phyloP scores from a whole-genome alignment of 2,329 filamentous ascomycete species.

The Fusarium paranaense region DNA sequence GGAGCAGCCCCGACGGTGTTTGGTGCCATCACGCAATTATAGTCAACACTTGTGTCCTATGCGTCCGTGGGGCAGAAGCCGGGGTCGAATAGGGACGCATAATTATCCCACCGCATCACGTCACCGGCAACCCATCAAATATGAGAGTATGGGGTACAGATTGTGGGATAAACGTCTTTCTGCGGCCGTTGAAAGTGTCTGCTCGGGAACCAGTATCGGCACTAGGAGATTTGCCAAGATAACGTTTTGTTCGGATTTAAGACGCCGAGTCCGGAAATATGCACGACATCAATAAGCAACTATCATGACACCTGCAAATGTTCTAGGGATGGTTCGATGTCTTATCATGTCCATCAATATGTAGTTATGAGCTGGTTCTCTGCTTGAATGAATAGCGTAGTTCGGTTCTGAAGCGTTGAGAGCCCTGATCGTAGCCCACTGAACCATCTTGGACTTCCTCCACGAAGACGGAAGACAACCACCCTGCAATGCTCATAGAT shows the following conservation, averaged over 20 bases:
- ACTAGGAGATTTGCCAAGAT: neutral
- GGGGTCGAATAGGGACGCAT: constrained; percentile 10
- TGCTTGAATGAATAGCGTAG: neutral
- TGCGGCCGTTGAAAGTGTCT: neutral
- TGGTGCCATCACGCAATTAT: constrained; percentile 28
- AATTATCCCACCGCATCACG: constrained; percentile 35
- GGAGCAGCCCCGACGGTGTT: neutral
- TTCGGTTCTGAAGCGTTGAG: neutral
- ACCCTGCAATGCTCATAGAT: neutral
- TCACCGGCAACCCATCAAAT: constrained; percentile 27
- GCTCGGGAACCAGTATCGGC: neutral
- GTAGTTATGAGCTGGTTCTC: too few species aligned
- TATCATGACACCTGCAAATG: neutral
- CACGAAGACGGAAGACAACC: neutral
- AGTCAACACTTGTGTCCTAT: constrained; percentile 2
- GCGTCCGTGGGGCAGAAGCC: constrained; percentile 4
- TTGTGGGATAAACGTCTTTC: neutral
- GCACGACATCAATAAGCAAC: neutral
- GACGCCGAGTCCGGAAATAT: neutral
- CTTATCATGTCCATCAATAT: neutral
- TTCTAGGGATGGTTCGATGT: neutral
- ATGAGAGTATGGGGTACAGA: neutral
- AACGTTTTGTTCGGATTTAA: neutral
- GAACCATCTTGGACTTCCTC: neutral
- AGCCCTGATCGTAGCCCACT: neutral